Conservation (phyloP, 768 basidiomycete species). For the Dictyophora rubrovolvata region DNA sequence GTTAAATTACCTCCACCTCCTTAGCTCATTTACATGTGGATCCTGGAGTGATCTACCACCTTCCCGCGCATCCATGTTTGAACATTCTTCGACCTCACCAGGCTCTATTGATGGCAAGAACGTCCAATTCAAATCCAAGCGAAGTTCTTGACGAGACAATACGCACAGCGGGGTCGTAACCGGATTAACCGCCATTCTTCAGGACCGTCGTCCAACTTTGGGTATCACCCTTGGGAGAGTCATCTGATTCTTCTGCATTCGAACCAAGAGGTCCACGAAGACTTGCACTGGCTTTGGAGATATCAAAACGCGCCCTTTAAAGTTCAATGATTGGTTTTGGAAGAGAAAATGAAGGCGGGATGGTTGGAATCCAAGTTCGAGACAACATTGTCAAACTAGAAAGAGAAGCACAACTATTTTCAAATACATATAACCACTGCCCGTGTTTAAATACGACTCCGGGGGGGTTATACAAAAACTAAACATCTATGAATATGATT, state of each 20-base stretch:
- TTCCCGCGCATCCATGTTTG: conserved; percentile 67
- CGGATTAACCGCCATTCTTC: conserved; percentile 45
- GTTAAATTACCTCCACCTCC: too few relatives aligned
- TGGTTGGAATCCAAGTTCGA: conserved; percentile 55
- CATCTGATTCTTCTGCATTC: conserved; percentile 4
- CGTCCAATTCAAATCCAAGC: conserved; percentile 15
- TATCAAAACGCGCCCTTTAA: conserved; percentile 46
- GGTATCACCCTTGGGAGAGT: conserved; percentile 50
- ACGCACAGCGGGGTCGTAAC: conserved; percentile 42
- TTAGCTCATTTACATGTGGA: too few relatives aligned
- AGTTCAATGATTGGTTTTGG: conserved; percentile 71
- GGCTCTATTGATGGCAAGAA: conserved; percentile 46
- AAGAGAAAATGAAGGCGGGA: conserved; percentile 53
- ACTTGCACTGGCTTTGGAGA: conserved; percentile 54
- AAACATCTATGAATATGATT: neutral
- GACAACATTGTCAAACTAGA: conserved; percentile 52
- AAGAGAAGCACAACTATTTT: conserved; percentile 65
- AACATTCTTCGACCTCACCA: conserved; percentile 63
- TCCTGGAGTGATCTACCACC: conserved; percentile 51
- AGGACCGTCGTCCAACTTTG: conserved; percentile 64
- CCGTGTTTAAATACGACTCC: too few relatives aligned
- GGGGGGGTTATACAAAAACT: too few relatives aligned
- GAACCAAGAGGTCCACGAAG: conserved; percentile 52
- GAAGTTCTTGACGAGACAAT: conserved; percentile 49
- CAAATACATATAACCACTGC: too few relatives aligned